Base-by-base conservation (phyloP, 192 early-diverging fungal species). In the Diversispora eburnea region DNA sequence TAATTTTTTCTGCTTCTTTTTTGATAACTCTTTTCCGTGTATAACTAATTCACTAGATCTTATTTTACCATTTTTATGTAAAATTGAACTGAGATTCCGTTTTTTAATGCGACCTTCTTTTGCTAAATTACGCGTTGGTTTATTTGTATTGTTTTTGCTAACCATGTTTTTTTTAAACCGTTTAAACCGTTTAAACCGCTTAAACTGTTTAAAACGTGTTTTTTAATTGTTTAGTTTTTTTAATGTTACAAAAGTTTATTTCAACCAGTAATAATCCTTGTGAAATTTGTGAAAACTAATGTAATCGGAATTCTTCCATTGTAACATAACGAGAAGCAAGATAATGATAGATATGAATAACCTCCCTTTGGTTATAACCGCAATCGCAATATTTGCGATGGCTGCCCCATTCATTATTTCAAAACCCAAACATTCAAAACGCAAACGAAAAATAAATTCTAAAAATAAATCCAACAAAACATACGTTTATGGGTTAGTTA, bases 401-500 rank as follows among this genome's bases (percentile, higher is more conserved):
- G 20, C 25, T 59, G 2, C 25, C 25, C 25, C 25, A 33, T 59
- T 59, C 25, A 25, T 59, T 10, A 59, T 25, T 22, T 25, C 57
- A 59, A 59, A 59, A 20, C 9, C 17, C 20, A 59, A 59, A 12
- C 20, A 59, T 2, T 59, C 57, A 25, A 59, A 59, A 59, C 57
- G 57, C 4, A 62, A 62, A 33, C 55, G 57, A 67, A 67, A 67
- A n/a, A 51, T 25, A 12, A 67, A 10, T 9, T 45, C 20, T 48
- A 65, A 45, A 9, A 75, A 66, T 7, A 39, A 45, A 61, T 13
- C 15, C 22, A 56, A 58, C 3, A 70, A 70, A n/a, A 56, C 6
- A 19, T 73, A 64, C 46, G 80, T 89, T 49, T 80, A 83, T 64
- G 94, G 94, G 5, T 79, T 96, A 61, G 83, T 90, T 51, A 96